Conservation (phyloP, 257 asterid genomes). For the Nicotiana tomentosiformis region DNA sequence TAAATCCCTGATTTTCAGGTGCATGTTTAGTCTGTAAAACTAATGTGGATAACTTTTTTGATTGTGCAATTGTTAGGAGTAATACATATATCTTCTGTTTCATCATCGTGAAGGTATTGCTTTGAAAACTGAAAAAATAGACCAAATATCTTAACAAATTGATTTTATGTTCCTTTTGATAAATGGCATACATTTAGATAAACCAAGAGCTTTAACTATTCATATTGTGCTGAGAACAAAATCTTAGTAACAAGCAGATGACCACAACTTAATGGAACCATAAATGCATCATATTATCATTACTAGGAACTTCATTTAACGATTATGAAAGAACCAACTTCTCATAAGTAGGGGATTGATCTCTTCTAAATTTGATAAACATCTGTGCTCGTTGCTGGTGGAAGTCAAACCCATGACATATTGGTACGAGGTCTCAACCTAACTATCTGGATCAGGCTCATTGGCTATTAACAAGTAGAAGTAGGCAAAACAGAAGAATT, state of each 20-base stretch:
- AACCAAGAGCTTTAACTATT: neutral
- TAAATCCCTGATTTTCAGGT: neutral
- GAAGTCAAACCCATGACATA: neutral
- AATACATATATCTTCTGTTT: neutral
- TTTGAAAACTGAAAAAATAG: neutral
- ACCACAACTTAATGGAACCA: neutral
- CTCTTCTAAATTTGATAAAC: conserved; percentile 3
- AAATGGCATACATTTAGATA: neutral
- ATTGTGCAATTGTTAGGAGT: neutral
- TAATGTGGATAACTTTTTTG: neutral
- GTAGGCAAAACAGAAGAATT: neutral
- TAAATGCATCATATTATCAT: neutral
- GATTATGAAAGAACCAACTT: neutral
- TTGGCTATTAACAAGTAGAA: neutral
- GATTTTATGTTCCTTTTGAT: neutral
- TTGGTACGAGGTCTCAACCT: neutral
- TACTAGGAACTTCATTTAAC: neutral
- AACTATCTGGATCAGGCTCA: neutral
- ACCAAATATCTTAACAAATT: neutral
- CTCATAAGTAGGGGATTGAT: neutral
- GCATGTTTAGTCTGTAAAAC: neutral
- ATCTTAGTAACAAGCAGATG: neutral
- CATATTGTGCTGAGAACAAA: neutral
- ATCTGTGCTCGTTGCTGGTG: neutral
- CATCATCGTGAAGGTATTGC: neutral